phyloP scores from a whole-genome alignment of 2,329 filamentous ascomycete genomes.

The Acrocalymma vagum region DNA sequence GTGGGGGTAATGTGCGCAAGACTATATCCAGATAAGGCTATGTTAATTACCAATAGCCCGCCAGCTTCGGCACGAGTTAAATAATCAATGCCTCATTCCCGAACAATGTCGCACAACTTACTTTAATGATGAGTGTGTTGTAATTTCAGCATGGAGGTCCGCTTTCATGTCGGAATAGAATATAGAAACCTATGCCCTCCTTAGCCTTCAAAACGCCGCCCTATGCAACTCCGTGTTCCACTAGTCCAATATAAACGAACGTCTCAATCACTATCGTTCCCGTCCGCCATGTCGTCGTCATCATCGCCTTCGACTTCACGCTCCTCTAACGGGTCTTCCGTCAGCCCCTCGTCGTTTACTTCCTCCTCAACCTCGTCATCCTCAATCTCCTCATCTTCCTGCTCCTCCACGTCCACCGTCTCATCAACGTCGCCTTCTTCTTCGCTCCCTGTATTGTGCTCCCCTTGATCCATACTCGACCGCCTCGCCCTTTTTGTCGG shows the following conservation, averaged over 20 bases:
- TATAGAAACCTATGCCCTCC: slow-evolving; percentile 16
- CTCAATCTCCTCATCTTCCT: slow-evolving; percentile 60
- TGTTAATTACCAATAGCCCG: too few relatives aligned
- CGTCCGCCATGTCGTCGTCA: slow-evolving; percentile 62
- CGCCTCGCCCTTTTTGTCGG: slow-evolving; percentile 60
- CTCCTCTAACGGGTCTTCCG: slow-evolving; percentile 54
- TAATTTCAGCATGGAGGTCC: too few relatives aligned
- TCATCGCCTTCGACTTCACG: slow-evolving; percentile 54
- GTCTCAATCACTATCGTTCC: slow-evolving; percentile 57
- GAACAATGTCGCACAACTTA: too few relatives aligned
- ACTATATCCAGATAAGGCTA: too few relatives aligned
- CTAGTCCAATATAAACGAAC: background rate
- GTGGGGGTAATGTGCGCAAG: too few relatives aligned
- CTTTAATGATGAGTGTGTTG: too few relatives aligned
- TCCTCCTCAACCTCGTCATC: slow-evolving; percentile 65
- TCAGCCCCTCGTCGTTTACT: slow-evolving; percentile 59
- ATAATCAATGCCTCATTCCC: too few relatives aligned
- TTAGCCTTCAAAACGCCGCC: slow-evolving; percentile 35
- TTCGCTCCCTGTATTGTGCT: slow-evolving; percentile 43
- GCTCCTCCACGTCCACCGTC: slow-evolving; percentile 56
- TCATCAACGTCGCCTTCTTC: slow-evolving; percentile 49
- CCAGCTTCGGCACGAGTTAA: too few relatives aligned
- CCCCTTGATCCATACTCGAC: slow-evolving; percentile 47
- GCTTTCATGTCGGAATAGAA: slow-evolving; percentile 1
- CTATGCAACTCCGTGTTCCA: slow-evolving; percentile 29